Percentiles rank a stretch among this genome's conserved stretches.
phyloP scores from a whole-genome alignment of 148 eudicot genomes.

The Polygonum maritimum region DNA sequence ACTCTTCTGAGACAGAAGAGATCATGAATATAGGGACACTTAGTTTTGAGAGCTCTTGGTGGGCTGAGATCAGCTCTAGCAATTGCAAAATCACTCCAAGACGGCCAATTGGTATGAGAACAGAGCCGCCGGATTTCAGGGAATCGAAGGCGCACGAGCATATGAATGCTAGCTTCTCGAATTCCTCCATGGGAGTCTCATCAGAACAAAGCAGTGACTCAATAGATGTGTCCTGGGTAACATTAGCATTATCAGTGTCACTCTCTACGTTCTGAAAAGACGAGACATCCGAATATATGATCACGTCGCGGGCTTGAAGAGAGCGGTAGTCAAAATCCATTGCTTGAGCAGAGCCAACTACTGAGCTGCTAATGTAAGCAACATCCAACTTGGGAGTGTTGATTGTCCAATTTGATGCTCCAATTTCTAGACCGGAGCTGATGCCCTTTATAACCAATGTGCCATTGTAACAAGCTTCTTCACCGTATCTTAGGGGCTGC shows the following conservation, averaged over 20 bases:
- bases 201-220: conserved; percentile 31
- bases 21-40: conserved; percentile 38
- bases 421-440: conserved; percentile 90
- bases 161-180: conserved; percentile 62
- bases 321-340: conserved; percentile 55
- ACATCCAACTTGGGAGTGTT: conserved; percentile 45
- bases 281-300: conserved; percentile 63
- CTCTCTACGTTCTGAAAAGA: conserved; percentile 18
- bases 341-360: conserved; percentile 46
- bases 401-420: conserved; percentile 77
- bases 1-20: conserved; percentile 79
- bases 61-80: conserved; percentile 48
- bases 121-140: conserved; percentile 74
- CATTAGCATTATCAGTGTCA: conserved; percentile 21
- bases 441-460: conserved; percentile 52
- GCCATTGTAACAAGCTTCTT: conserved; percentile 68
- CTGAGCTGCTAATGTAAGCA: conserved; percentile 26
- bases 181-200: conserved; percentile 47
- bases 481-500: conserved; percentile 62
- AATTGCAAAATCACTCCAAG: conserved; percentile 64
- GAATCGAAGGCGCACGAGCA: conserved; percentile 52
- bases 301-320: conserved; percentile 51
- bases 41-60: conserved; percentile 37
- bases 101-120: conserved; percentile 61
- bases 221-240: conserved; percentile 13